phyloP scores from a whole-genome alignment of 805 yeast species.

The Wickerhamiella parazyma region DNA sequence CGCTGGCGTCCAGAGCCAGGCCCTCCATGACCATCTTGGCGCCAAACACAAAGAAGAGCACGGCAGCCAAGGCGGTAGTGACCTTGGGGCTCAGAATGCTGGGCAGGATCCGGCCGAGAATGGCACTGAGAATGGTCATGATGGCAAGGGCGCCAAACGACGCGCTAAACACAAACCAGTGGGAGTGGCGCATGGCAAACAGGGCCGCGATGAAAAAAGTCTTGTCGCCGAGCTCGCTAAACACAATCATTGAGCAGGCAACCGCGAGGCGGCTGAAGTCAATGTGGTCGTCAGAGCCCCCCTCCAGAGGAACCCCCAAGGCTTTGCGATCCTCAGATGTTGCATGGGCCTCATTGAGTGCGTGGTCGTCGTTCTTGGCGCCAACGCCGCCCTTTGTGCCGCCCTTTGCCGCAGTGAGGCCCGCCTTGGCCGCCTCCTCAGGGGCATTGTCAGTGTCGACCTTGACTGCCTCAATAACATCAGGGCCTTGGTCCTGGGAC shows the following conservation, averaged over 20 bases:
- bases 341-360: conserved; percentile 1
- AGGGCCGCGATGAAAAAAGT: conserved; percentile 93
- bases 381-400: conserved; percentile 12
- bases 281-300: neutral
- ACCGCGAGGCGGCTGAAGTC: conserved; percentile 37
- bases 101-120: conserved; percentile 86
- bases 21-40: conserved; percentile 58
- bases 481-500: neutral
- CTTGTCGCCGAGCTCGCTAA: conserved; percentile 96
- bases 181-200: conserved; percentile 92
- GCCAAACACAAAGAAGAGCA: conserved; percentile 36
- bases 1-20: conserved; percentile 47
- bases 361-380: conserved; percentile 1
- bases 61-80: conserved; percentile 72
- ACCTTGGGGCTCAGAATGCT: conserved; percentile 62
- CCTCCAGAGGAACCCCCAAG: neutral
- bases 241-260: conserved; percentile 80
- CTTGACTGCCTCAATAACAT: conserved; percentile 9
- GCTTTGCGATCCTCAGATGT: neutral
- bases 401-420: conserved; percentile 10
- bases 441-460: conserved; percentile 6
- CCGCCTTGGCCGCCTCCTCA: conserved; percentile 9
- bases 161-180: conserved; percentile 73
- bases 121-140: conserved; percentile 85
- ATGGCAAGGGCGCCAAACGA: conserved; percentile 73